Evolutionary conservation across 1,284 basidiomycete genomes (phyloP).

Genomic region (Melampsora americana): DNA sequence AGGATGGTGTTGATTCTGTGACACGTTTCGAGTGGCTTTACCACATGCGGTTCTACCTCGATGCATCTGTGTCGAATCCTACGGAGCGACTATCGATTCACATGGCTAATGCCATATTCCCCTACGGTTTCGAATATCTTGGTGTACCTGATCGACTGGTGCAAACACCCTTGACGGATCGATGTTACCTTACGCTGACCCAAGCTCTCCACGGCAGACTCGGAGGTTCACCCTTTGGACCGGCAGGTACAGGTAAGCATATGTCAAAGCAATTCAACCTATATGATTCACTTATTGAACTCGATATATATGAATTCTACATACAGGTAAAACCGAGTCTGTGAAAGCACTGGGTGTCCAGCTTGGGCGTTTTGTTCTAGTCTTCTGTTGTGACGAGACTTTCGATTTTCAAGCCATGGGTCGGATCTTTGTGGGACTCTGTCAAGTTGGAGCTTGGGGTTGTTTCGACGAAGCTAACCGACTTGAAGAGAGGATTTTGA

Average conservation of each 20-base stretch:
- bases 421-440: conserved; percentile 95
- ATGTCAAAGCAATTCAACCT: neutral
- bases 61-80: conserved; percentile 67
- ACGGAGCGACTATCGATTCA: conserved; percentile 73
- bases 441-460: conserved; percentile 98
- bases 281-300: neutral
- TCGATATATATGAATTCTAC: conserved; percentile 15
- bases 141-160: conserved; percentile 95
- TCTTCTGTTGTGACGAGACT: conserved; percentile 99
- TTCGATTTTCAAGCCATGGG: conserved; percentile 99
- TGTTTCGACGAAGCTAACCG: conserved; percentile 88
- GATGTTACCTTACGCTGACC: conserved; percentile 92
- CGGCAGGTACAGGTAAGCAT: conserved; percentile 80
- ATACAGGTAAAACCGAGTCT: conserved; percentile 89
- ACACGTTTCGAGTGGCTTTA: conserved; percentile 89
- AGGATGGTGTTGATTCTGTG: conserved; percentile 64
- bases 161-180: conserved; percentile 96
- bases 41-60: conserved; percentile 97
- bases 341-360: conserved; percentile 98
- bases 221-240: conserved; percentile 95
- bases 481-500: conserved; percentile 93
- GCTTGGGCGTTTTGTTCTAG: conserved; percentile 92
- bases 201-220: conserved; percentile 92
- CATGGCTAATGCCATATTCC: conserved; percentile 87
- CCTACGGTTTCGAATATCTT: conserved; percentile 98